Base-by-base conservation (phyloP, 2,329 filamentous ascomycete genomes). In the Epichloe bromicola region DNA sequence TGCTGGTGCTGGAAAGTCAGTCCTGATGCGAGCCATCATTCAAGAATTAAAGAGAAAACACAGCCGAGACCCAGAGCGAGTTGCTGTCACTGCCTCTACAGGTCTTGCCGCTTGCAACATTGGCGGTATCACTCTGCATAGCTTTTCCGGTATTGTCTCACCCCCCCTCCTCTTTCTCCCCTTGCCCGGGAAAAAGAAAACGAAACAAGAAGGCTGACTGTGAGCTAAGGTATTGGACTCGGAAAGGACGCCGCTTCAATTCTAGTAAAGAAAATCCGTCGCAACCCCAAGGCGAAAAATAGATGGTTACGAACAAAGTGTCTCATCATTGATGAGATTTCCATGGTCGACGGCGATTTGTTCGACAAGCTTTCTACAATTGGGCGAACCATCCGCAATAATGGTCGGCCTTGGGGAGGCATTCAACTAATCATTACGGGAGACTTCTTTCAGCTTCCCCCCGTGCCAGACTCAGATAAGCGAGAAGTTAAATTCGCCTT, bases 71-170 rank as follows among this genome's bases (percentile, higher is more conserved):
- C 82, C 85, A 0, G 93, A 96, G 63, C 79, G 87, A 51, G 78
- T 98, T 42, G 91, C 91, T 5, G 86, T 98, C 26, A 97, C 93
- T 1, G 93, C 93, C 7, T 98, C 93, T 0, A 98, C 93, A 0
- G 93, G 93, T 45, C 76, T 98, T 49, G 94, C 93, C 46, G 93
- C 93, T 19, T 97, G 91, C 70, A 97, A 98, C 59, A 90, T 98
- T 56, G 91, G 90, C 37, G 93, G 93, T 60, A 88, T 95, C 50
- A 98, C 93, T 0, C 74, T 98, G 15, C 93, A 98, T 69, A 96
- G 90, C 65, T 98, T 96, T 70, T 79, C 91, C 12, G 93, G 93
- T 61, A 51, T 50, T 51, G 34, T n/a, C 11, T 26, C 11, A 14
- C 3, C 6, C 19, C 19, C 19, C 11, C 6, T 0, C 7, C 0